Evolutionary conservation across 2,329 filamentous ascomycete species (phyloP).

Genomic region (Ciborinia camelliae): DNA sequence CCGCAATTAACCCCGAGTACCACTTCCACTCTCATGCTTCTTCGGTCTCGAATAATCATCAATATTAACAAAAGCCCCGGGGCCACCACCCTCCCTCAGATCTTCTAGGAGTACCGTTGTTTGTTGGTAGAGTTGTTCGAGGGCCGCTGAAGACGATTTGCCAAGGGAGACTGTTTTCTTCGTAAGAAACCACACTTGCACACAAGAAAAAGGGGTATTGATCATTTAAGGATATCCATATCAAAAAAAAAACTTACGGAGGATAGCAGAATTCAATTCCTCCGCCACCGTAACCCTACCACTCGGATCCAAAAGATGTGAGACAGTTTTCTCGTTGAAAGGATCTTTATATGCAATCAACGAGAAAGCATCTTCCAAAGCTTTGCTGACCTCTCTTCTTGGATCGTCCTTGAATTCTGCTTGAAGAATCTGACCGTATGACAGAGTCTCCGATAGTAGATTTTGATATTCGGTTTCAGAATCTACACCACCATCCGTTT

Average conservation of each 20-base stretch:
- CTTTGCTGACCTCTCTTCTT: constrained; percentile 65
- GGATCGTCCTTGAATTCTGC: constrained; percentile 72
- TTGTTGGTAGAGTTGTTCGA: constrained; percentile 84
- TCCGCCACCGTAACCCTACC: constrained; percentile 80
- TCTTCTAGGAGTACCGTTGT: constrained; percentile 83
- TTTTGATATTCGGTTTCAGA: constrained; percentile 35
- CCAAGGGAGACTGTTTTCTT: constrained; percentile 70
- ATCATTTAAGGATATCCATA: not conserved
- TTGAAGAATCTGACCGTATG: constrained; percentile 76
- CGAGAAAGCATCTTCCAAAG: constrained; percentile 81
- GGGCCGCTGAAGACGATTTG: constrained; percentile 79
- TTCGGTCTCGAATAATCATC: constrained; percentile 38
- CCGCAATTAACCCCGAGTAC: not conserved
- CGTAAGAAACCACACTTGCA: constrained; percentile 21
- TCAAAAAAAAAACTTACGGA: constrained; percentile 47
- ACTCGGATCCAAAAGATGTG: constrained; percentile 71
- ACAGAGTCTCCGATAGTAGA: constrained; percentile 66
- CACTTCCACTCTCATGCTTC: not conserved
- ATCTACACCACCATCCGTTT: constrained; percentile 44
- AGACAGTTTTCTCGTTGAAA: constrained; percentile 67
- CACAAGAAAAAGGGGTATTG: not conserved
- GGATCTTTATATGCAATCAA: constrained; percentile 85
- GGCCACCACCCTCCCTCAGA: constrained; percentile 72
- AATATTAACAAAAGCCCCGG: constrained; percentile 79
- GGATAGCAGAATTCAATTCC: constrained; percentile 87